phyloP scores from a whole-genome alignment of 345 rosid species.

The Pistacia vera region DNA sequence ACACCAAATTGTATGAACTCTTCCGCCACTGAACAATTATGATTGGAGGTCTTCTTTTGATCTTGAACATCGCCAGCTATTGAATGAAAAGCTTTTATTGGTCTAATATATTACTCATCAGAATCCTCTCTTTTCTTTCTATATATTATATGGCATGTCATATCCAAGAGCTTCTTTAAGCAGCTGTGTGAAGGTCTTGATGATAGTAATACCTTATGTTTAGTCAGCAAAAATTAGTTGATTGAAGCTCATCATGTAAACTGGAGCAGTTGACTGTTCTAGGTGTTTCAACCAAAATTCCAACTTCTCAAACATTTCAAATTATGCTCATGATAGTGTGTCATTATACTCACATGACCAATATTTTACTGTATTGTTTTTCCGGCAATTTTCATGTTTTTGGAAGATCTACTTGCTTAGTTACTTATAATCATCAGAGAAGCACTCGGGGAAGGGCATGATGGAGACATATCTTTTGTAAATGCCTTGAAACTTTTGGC shows the following conservation, averaged over 20 bases:
- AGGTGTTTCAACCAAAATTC: not conserved
- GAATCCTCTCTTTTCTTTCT: not conserved
- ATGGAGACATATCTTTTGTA: slow-evolving; percentile 61
- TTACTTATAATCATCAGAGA: slow-evolving; percentile 43
- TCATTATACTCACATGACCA: not conserved
- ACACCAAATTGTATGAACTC: not conserved
- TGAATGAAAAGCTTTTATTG: not conserved
- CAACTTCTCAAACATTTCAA: not conserved
- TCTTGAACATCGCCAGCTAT: not conserved
- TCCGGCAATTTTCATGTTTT: not conserved
- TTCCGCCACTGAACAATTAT: not conserved
- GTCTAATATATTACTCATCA: not conserved
- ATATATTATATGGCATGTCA: not conserved
- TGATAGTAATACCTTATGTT: not conserved
- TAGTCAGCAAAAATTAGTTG: not conserved
- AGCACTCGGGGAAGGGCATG: slow-evolving; percentile 71
- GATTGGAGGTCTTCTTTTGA: not conserved
- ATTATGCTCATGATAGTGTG: not conserved
- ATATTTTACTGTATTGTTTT: not conserved
- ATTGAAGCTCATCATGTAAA: not conserved
- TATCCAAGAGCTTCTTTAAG: too few relatives aligned
- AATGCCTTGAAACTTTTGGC: slow-evolving; percentile 75
- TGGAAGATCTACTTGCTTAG: slow-evolving; percentile 11
- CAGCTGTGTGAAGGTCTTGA: not conserved
- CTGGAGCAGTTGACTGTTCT: not conserved